Conservation (phyloP, 192 early-diverging fungal species). For the Oehlia diaphana region DNA sequence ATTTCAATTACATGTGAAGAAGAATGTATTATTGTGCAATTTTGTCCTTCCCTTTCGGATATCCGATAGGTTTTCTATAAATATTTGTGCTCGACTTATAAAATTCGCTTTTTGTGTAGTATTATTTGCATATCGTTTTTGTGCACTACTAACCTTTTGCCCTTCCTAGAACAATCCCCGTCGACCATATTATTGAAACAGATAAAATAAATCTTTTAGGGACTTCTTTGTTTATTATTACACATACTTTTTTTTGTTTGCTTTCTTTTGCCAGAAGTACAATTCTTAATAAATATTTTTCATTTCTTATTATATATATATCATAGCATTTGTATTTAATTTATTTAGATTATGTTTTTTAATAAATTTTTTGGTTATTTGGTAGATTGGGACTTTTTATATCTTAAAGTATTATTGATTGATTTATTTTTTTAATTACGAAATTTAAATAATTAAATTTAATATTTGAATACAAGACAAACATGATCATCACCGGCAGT, state of each 20-base stretch:
- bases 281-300: constrained; percentile 3
- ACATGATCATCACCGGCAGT: constrained; percentile 82
- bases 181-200: constrained; percentile 38
- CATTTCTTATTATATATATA: neutral
- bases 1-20: constrained; percentile 1
- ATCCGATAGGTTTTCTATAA: neutral
- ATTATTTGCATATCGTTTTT: neutral
- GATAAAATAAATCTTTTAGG: neutral
- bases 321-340: neutral
- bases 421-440: no score
- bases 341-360: no score
- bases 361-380: no score
- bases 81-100: neutral
- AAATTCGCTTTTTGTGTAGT: neutral
- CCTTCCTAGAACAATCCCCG: constrained; percentile 38
- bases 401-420: no score
- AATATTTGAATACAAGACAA: constrained; percentile 59
- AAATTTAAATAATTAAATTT: no score
- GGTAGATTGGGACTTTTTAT: no score
- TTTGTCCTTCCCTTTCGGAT: neutral
- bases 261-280: neutral
- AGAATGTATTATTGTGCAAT: neutral
- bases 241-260: constrained; percentile 14
- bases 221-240: neutral
- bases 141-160: constrained; percentile 33